A percentile compares a stretch with the other conserved stretches of the same genome.
Conservation (phyloP, 1,284 basidiomycete species). For the Ganoderma boninense region DNA sequence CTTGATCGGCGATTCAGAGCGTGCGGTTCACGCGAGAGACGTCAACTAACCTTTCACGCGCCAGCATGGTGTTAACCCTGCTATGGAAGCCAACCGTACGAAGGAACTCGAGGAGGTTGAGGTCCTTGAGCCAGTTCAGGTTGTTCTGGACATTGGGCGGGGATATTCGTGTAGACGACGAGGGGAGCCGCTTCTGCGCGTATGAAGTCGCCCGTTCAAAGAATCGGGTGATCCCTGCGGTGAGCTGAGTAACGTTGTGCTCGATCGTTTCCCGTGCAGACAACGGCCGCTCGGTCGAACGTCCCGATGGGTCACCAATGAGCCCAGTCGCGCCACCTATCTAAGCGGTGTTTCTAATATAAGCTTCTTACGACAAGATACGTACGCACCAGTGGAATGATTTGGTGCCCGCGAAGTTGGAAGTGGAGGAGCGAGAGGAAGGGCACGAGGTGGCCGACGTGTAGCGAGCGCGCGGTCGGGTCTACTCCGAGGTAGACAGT, state of each 20-base stretch:
- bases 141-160: constrained; percentile 80
- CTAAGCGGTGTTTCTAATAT: constrained; percentile 51
- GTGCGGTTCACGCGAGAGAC: not conserved
- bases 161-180: constrained; percentile 30
- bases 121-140: constrained; percentile 79
- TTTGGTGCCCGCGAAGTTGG: constrained; percentile 80
- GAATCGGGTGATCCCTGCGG: constrained; percentile 73
- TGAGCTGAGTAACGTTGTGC: constrained; percentile 75
- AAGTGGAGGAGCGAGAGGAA: constrained; percentile 91
- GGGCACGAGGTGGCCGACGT: constrained; percentile 94
- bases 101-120: constrained; percentile 88
- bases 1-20: constrained; percentile 49
- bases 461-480: constrained; percentile 89
- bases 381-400: constrained; percentile 68
- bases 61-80: constrained; percentile 90
- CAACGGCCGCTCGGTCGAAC: constrained; percentile 83
- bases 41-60: constrained; percentile 81
- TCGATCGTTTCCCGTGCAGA: constrained; percentile 69
- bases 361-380: constrained; percentile 6
- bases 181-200: constrained; percentile 50
- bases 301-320: constrained; percentile 97
- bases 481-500: constrained; percentile 92
- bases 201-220: constrained; percentile 75
- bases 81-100: constrained; percentile 83
- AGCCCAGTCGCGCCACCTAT: constrained; percentile 96